Evolutionary conservation across 1,284 basidiomycete genomes (phyloP).

Genomic region (Ceratobasidium sp.): DNA sequence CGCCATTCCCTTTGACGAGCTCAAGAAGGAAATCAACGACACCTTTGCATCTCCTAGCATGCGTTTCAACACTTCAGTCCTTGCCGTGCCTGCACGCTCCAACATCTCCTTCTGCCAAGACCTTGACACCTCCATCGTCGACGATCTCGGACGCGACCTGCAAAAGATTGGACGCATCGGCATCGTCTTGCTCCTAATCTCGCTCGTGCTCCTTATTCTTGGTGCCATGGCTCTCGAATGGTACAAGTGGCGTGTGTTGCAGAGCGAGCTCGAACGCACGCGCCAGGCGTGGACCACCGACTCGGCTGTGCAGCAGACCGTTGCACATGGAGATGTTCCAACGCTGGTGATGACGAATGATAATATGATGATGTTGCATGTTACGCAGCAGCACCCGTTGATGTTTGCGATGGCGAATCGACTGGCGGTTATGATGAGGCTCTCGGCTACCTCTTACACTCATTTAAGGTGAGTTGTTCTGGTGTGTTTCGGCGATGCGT

Average conservation of each 20-base stretch:
- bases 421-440: conserved; percentile 62
- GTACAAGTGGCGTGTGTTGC: conserved; percentile 81
- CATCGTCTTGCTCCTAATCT: conserved; percentile 71
- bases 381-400: conserved; percentile 73
- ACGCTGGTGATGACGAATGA: conserved; percentile 72
- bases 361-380: conserved; percentile 78
- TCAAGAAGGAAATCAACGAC: conserved; percentile 88
- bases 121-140: conserved; percentile 84
- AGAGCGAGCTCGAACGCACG: conserved; percentile 70
- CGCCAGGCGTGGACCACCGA: conserved; percentile 76
- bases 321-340: conserved; percentile 54
- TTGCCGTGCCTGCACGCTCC: conserved; percentile 78
- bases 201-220: conserved; percentile 71
- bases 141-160: conserved; percentile 81
- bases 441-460: conserved; percentile 58
- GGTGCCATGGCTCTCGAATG: conserved; percentile 76
- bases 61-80: conserved; percentile 71
- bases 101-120: conserved; percentile 74
- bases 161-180: conserved; percentile 81
- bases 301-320: conserved; percentile 63
- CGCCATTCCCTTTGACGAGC: conserved; percentile 83
- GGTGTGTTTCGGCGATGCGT: conserved; percentile 59
- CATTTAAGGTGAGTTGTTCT: conserved; percentile 24
- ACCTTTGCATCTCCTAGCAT: conserved; percentile 73
- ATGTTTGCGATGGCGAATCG: conserved; percentile 71